A percentile compares a stretch with the other conserved stretches of the same genome.
phyloP scores from a whole-genome alignment of 768 basidiomycete genomes.

The Collybia sp. region DNA sequence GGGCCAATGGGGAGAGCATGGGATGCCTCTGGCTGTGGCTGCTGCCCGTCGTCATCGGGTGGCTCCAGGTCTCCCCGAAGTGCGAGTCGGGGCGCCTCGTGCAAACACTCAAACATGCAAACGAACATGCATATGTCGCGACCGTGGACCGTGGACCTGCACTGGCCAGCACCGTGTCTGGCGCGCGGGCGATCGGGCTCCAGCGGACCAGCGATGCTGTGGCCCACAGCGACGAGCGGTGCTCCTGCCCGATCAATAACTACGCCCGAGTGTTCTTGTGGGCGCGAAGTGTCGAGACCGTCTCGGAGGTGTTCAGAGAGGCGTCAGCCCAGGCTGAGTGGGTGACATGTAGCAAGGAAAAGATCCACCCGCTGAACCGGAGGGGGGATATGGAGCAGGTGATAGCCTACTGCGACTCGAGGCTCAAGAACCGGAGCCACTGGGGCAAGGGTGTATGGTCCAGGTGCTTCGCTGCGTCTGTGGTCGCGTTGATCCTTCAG shows the following conservation, averaged over 20 bases:
- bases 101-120: conserved; percentile 22
- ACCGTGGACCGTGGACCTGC: too few relatives aligned
- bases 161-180: too few relatives aligned
- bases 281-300: too few relatives aligned
- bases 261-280: too few relatives aligned
- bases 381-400: not conserved
- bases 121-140: conserved; percentile 17
- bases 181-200: too few relatives aligned
- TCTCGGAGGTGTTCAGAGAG: too few relatives aligned
- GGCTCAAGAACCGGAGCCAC: not conserved
- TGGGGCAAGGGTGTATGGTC: conserved; percentile 8
- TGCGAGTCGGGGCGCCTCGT: conserved; percentile 27
- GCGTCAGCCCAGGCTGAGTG: not conserved
- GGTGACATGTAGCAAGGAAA: not conserved
- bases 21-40: conserved; percentile 41
- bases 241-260: too few relatives aligned
- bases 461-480: conserved; percentile 8
- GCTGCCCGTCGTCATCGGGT: conserved; percentile 33
- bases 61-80: conserved; percentile 35
- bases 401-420: not conserved
- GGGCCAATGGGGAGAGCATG: conserved; percentile 30
- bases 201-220: not conserved
- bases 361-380: not conserved
- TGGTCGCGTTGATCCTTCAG: conserved; percentile 14
- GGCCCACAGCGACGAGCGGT: too few relatives aligned